Conservation (phyloP, 192 early-diverging fungal genomes). For the Polychytrium aggregatum region DNA sequence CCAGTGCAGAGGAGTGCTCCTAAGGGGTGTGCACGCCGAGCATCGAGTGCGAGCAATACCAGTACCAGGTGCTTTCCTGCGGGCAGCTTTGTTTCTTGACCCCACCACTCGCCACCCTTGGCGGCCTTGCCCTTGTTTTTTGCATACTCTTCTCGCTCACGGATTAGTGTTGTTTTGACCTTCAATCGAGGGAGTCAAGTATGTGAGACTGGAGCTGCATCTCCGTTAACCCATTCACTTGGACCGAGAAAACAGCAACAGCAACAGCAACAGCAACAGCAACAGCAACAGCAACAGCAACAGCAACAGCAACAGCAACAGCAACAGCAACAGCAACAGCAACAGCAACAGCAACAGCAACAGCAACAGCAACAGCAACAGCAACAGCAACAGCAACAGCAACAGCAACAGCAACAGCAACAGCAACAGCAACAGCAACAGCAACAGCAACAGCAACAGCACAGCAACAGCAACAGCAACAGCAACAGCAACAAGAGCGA, state of each 20-base stretch:
- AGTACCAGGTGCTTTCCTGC: neutral
- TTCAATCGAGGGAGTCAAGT: too few relatives aligned
- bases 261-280: too few relatives aligned
- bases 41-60: neutral
- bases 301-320: too few relatives aligned
- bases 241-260: too few relatives aligned
- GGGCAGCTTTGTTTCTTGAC: conserved; percentile 8
- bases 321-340: too few relatives aligned
- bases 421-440: conserved; percentile 4
- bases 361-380: neutral
- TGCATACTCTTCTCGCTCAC: conserved; percentile 22
- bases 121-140: conserved; percentile 33
- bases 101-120: conserved; percentile 33
- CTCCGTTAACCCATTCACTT: too few relatives aligned
- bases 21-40: neutral
- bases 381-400: conserved; percentile 1
- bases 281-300: too few relatives aligned
- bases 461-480: conserved; percentile 6
- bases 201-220: too few relatives aligned
- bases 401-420: conserved; percentile 2
- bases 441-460: conserved; percentile 1
- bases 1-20: neutral
- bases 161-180: conserved; percentile 14
- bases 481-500: conserved; percentile 3
- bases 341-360: too few relatives aligned